Evolutionary conservation across 805 yeast genomes (phyloP).

Genomic region (Sporopachydermia quercuum): DNA sequence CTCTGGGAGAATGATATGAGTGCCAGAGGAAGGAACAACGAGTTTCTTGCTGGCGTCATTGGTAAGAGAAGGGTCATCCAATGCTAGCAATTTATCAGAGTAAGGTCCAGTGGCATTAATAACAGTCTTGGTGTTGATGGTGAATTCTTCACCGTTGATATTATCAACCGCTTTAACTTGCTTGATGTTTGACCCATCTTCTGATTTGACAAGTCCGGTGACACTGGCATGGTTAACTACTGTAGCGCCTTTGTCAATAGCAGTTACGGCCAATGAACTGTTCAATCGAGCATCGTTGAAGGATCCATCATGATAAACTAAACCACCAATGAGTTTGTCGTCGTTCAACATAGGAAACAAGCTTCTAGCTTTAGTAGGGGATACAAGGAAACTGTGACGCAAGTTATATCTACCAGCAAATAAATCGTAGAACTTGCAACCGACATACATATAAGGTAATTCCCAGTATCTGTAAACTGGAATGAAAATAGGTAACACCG

Average conservation of each 20-base stretch:
- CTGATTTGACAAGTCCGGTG: conserved; percentile 53
- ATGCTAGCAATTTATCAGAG: conserved; percentile 69
- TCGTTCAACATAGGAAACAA: conserved; percentile 79
- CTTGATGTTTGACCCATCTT: conserved; percentile 36
- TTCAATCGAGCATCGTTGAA: conserved; percentile 91
- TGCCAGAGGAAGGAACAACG: conserved; percentile 93
- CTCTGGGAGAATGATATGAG: conserved; percentile 83
- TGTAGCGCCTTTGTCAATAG: conserved; percentile 78
- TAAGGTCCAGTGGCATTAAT: conserved; percentile 94
- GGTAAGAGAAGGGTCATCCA: conserved; percentile 42
- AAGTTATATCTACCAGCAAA: conserved; percentile 85
- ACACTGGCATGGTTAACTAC: conserved; percentile 81
- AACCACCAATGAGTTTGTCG: conserved; percentile 67
- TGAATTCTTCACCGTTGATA: conserved; percentile 48
- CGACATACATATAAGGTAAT: conserved; percentile 83
- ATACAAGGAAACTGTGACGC: conserved; percentile 59
- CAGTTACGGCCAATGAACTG: conserved; percentile 72
- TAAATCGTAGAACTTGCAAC: conserved; percentile 83
- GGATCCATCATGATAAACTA: conserved; percentile 90
- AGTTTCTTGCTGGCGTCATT: conserved; percentile 40
- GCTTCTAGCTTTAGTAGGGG: conserved; percentile 49
- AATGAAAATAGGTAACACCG: conserved; percentile 80
- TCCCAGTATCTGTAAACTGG: conserved; percentile 97
- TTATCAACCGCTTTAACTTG: conserved; percentile 69
- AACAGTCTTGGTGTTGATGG: conserved; percentile 55